phyloP scores from a whole-genome alignment of 306 rosid genomes.

The Vigna reflexopilosa region DNA sequence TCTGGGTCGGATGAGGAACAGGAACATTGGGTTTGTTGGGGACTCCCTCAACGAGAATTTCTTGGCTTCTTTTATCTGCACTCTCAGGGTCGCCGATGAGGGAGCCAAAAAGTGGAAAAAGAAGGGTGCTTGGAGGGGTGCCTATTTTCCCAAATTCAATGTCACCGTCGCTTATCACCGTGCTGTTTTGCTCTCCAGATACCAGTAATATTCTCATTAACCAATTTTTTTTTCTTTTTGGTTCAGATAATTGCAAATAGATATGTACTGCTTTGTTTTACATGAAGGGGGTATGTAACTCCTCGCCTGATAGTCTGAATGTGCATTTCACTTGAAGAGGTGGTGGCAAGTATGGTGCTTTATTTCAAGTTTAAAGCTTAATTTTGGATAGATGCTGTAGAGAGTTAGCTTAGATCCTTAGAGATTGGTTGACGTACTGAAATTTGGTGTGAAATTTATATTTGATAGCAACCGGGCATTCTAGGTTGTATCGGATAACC shows the following conservation, averaged over 20 bases:
- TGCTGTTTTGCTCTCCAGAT: conserved; percentile 81
- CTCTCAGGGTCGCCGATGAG: conserved; percentile 72
- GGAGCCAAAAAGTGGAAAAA: conserved; percentile 85
- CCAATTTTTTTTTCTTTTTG: not conserved
- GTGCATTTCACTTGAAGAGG: not conserved
- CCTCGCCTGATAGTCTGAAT: not conserved
- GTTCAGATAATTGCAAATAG: conserved; percentile 1
- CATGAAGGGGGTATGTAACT: not conserved
- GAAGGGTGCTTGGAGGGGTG: conserved; percentile 94
- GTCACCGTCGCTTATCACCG: conserved; percentile 89
- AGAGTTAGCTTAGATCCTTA: not conserved
- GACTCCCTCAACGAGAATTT: conserved; percentile 93
- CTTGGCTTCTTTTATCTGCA: conserved; percentile 73
- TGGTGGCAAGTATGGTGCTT: not conserved
- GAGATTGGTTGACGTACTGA: conserved; percentile 20
- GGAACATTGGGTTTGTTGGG: conserved; percentile 81
- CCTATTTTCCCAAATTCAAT: conserved; percentile 83
- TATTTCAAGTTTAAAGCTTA: not conserved
- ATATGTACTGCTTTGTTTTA: not conserved
- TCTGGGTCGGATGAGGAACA: conserved; percentile 67
- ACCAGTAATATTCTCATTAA: conserved; percentile 57
- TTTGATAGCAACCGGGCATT: not conserved
- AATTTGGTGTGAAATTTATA: conserved; percentile 18
- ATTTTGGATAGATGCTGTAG: not conserved
- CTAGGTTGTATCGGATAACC: not conserved